Conservation (phyloP, 2,329 filamentous ascomycete genomes). For the Beauveria sp. region DNA sequence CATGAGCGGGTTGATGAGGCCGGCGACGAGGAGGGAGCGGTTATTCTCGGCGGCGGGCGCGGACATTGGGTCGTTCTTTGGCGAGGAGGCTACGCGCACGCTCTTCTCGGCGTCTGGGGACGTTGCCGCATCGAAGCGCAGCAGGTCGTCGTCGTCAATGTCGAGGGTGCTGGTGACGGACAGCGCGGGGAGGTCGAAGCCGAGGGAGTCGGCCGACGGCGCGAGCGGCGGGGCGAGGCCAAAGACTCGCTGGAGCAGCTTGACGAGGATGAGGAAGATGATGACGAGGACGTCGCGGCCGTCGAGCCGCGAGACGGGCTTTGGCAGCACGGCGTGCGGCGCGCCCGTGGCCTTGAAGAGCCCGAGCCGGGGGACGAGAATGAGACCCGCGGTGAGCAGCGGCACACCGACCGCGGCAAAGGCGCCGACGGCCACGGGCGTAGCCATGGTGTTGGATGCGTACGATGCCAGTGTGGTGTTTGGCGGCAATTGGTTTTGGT, state of each 20-base stretch:
- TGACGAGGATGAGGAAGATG: conserved; percentile 7
- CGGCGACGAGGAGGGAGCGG: conserved; percentile 8
- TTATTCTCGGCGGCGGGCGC: background rate
- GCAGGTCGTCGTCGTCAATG: conserved; percentile 10
- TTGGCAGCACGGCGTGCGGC: conserved; percentile 7
- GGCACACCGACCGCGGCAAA: conserved; percentile 4
- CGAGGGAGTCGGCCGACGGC: background rate
- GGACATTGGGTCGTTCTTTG: background rate
- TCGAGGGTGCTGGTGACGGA: conserved; percentile 10
- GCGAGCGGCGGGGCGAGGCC: conserved; percentile 6
- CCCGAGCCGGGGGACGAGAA: conserved; percentile 4
- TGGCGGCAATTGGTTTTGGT: background rate
- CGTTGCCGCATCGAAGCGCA: conserved; percentile 5
- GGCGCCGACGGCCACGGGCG: conserved; percentile 4
- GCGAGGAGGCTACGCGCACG: background rate
- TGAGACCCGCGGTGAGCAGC: background rate
- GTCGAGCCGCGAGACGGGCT: conserved; percentile 11
- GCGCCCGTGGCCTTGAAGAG: conserved; percentile 5
- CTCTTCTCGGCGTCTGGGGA: background rate
- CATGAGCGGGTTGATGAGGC: conserved; percentile 12
- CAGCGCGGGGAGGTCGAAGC: conserved; percentile 11
- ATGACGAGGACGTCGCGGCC: conserved; percentile 8
- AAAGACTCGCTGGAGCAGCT: background rate
- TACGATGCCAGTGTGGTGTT: background rate
- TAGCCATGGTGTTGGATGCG: background rate